phyloP scores from a whole-genome alignment of 495 filamentous ascomycete genomes.

The Penicillium goetzii region DNA sequence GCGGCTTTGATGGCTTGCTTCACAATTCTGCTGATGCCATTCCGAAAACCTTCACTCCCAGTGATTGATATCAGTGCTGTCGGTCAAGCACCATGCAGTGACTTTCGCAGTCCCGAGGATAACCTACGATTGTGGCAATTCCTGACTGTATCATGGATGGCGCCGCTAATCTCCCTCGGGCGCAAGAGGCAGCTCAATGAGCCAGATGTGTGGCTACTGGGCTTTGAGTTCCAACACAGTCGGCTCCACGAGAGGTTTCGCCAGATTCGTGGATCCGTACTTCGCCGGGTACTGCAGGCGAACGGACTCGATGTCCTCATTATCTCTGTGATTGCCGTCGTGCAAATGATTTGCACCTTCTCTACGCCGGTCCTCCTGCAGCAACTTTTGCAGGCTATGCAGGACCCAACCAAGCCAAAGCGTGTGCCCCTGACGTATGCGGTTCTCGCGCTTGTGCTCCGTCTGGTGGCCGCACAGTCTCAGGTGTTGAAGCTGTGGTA shows the following conservation, averaged over 20 bases:
- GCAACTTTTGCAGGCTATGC: constrained; percentile 69
- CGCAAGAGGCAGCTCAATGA: constrained; percentile 67
- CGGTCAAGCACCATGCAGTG: constrained; percentile 57
- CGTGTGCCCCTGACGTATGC: constrained; percentile 69
- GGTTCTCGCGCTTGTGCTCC: constrained; percentile 57
- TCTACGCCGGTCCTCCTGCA: constrained; percentile 71
- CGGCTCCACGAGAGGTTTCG: constrained; percentile 73
- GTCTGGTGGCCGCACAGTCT: constrained; percentile 65
- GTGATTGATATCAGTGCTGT: constrained; percentile 63
- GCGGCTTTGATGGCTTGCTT: constrained; percentile 49
- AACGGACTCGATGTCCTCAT: constrained; percentile 78
- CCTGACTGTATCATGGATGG: constrained; percentile 83
- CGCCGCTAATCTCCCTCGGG: constrained; percentile 67
- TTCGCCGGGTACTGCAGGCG: constrained; percentile 67
- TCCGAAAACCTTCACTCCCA: constrained; percentile 63
- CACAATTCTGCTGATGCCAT: constrained; percentile 70
- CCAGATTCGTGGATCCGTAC: constrained; percentile 69
- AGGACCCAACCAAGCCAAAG: constrained; percentile 50
- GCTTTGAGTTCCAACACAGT: constrained; percentile 75
- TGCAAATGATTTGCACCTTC: constrained; percentile 64
- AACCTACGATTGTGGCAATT: constrained; percentile 79
- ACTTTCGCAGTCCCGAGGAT: constrained; percentile 80
- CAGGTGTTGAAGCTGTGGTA: constrained; percentile 76
- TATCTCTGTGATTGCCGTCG: constrained; percentile 59
- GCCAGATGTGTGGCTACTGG: constrained; percentile 76